Evolutionary conservation across 2,329 filamentous ascomycete species (phyloP).

Genomic region (Diplocarpon mali): DNA sequence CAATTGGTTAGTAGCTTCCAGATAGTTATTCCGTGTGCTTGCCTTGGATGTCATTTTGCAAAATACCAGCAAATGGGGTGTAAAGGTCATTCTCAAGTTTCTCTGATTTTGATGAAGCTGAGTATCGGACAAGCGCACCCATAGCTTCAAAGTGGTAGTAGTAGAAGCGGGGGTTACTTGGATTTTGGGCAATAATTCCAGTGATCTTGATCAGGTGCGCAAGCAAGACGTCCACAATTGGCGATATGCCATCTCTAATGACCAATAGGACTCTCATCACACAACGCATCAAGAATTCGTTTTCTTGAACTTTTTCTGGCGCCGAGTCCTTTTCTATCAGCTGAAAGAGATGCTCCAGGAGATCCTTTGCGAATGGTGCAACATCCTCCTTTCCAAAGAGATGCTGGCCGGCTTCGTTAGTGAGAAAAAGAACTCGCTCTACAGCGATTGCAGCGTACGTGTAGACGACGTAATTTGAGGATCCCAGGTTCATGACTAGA

Average conservation of each 20-base stretch:
- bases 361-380: conserved; percentile 69
- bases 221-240: conserved; percentile 68
- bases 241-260: conserved; percentile 68
- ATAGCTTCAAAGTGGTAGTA: conserved; percentile 97
- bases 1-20: conserved; percentile 23
- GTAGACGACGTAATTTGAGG: conserved; percentile 90
- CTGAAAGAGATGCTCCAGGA: conserved; percentile 81
- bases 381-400: conserved; percentile 75
- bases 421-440: conserved; percentile 82
- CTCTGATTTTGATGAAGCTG: conserved; percentile 54
- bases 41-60: conserved; percentile 75
- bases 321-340: conserved; percentile 77
- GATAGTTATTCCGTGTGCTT: conserved; percentile 19
- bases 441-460: conserved; percentile 94
- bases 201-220: conserved; percentile 81
- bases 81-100: conserved; percentile 75
- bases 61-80: conserved; percentile 67
- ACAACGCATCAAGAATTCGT: conserved; percentile 97
- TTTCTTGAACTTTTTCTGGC: conserved; percentile 92
- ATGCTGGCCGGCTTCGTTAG: conserved; percentile 61
- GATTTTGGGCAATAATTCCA: conserved; percentile 83
- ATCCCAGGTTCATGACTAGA: conserved; percentile 82
- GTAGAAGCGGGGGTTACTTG: conserved; percentile 95
- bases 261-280: conserved; percentile 97
- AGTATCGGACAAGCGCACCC: conserved; percentile 74